A percentile compares a stretch with the other conserved stretches of the same genome.
These are phyloP conservation scores for Boletus albobrunnescens DNA, from an alignment of 1,284 basidiomycete species.

Conservation along the genomic window DNA sequence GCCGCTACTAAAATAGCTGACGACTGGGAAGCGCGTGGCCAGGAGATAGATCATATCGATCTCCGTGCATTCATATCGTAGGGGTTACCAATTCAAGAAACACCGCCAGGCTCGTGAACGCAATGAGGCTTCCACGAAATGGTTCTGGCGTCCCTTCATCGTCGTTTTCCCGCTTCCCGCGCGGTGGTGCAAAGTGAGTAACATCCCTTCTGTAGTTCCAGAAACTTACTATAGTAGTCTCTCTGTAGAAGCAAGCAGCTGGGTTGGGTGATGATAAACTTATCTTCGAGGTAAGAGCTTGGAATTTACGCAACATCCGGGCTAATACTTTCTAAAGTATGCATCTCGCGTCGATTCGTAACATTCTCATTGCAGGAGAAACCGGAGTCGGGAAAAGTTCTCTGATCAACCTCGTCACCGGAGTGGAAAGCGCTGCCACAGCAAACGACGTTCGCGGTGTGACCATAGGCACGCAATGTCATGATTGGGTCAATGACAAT, in stretches of 20 bases:
- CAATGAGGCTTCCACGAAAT: constrained; percentile 24
- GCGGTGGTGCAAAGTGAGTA: constrained; percentile 8
- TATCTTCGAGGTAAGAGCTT: constrained; percentile 7
- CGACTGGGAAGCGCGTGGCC: constrained; percentile 5
- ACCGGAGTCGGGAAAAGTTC: constrained; percentile 35
- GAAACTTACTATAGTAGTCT: background rate
- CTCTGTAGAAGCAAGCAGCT: background rate
- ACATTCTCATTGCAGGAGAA: constrained; percentile 30
- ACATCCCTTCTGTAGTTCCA: background rate
- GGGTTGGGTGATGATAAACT: constrained; percentile 10
- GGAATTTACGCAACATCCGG: background rate
- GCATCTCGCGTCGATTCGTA: constrained; percentile 20
- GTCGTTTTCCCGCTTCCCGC: background rate
- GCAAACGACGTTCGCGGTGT: constrained; percentile 33
- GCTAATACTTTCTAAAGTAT: constrained; percentile 15
- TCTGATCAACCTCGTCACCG: constrained; percentile 30
- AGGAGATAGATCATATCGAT: constrained; percentile 19
- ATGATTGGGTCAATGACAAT: constrained; percentile 21
- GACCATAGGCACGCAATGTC: constrained; percentile 21
- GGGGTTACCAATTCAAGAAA: constrained; percentile 25
- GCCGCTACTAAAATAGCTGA: constrained; percentile 9
- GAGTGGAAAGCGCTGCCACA: constrained; percentile 16
- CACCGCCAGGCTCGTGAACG: constrained; percentile 10
- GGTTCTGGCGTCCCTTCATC: constrained; percentile 8
- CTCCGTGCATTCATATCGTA: constrained; percentile 16